Evolutionary conservation across 163 green algal genomes (phyloP).

Genomic region (Chlamydomonas reinhardtii): DNA sequence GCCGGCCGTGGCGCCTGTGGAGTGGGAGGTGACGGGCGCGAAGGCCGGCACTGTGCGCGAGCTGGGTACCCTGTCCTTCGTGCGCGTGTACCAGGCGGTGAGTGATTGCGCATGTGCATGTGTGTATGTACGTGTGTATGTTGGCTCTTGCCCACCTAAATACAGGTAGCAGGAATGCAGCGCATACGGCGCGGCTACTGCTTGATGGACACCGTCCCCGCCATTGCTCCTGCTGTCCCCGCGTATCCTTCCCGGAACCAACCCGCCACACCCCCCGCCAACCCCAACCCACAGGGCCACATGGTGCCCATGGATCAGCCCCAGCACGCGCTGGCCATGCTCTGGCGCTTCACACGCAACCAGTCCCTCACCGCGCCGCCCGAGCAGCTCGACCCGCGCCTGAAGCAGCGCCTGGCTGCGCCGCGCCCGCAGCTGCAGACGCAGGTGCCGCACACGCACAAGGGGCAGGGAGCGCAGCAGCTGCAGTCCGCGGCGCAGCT

Average conservation of each 20-base stretch:
- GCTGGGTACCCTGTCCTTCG: conserved; percentile 51
- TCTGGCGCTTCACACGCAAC: conserved; percentile 78
- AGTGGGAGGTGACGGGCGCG: conserved; percentile 66
- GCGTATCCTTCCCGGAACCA: neutral
- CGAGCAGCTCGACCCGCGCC: neutral
- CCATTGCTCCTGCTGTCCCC: no score
- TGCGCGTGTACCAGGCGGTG: conserved; percentile 49
- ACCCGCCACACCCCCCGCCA: neutral
- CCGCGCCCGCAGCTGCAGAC: conserved; percentile 26
- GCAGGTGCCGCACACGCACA: neutral
- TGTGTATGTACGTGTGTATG: neutral
- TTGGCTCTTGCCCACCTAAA: no score
- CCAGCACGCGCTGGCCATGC: conserved; percentile 79
- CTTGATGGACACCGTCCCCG: no score
- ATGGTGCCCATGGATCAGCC: conserved; percentile 91
- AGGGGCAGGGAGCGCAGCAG: neutral
- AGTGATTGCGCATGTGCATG: conserved; percentile 66
- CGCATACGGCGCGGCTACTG: no score
- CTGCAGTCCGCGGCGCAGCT: conserved; percentile 35
- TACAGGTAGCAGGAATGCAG: no score
- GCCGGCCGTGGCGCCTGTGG: conserved; percentile 13
- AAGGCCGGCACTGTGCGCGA: conserved; percentile 69
- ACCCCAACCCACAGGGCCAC: conserved; percentile 50
- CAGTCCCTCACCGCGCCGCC: conserved; percentile 45
- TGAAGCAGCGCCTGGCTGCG: neutral